Conservation (phyloP, 805 yeast species). For the Lipomyces sp. region DNA sequence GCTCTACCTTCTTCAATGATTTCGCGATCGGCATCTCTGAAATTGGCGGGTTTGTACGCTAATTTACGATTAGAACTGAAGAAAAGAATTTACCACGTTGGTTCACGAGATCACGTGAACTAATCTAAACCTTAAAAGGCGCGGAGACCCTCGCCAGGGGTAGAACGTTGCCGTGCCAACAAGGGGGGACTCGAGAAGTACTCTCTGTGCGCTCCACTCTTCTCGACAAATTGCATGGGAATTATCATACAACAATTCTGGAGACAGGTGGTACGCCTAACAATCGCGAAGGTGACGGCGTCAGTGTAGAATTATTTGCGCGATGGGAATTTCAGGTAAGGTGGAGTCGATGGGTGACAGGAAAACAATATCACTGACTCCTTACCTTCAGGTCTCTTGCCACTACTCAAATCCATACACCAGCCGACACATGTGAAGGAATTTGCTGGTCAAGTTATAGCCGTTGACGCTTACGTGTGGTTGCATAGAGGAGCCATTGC, state of each 20-base stretch:
- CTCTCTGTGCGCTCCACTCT: background rate
- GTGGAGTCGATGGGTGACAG: too few species aligned
- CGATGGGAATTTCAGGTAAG: conserved; percentile 28
- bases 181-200: background rate
- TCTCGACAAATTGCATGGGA: background rate
- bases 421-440: conserved; percentile 59
- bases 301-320: conserved; percentile 3
- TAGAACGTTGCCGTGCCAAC: background rate
- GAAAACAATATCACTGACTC: background rate
- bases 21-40: conserved; percentile 68
- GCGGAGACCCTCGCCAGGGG: background rate
- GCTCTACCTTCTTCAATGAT: conserved; percentile 66
- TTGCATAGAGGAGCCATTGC: conserved; percentile 81
- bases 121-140: background rate
- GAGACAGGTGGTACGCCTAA: background rate
- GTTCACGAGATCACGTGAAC: background rate
- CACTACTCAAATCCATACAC: conserved; percentile 77
- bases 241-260: background rate
- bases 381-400: conserved; percentile 62
- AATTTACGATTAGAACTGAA: background rate
- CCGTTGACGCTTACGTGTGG: conserved; percentile 98
- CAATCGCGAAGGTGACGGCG: background rate
- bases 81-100: background rate
- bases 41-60: background rate
- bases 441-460: conserved; percentile 66